These are phyloP conservation scores for Chaetomium cochliodes DNA, from an alignment of 495 filamentous ascomycete genomes.

Conservation along the genomic window DNA sequence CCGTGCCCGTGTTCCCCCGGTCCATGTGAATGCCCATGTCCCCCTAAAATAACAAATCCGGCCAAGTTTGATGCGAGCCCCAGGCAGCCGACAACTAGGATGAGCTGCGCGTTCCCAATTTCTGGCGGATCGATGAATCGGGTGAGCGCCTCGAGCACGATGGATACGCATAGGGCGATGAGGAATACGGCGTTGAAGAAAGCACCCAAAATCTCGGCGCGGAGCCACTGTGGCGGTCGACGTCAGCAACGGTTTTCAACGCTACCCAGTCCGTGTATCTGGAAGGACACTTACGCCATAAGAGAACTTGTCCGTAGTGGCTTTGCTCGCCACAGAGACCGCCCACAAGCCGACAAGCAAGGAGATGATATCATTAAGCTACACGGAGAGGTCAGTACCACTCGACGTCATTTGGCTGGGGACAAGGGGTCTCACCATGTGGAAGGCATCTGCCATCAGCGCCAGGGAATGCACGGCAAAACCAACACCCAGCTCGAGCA, in stretches of 20 bases:
- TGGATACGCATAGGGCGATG: conserved; percentile 90
- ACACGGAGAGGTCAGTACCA: background rate
- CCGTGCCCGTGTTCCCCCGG: conserved; percentile 51
- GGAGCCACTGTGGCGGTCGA: conserved; percentile 66
- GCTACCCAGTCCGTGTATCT: background rate
- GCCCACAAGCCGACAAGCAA: conserved; percentile 92
- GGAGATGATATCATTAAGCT: conserved; percentile 96
- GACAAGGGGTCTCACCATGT: conserved; percentile 66
- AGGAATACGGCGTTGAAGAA: conserved; percentile 96
- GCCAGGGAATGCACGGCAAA: conserved; percentile 87
- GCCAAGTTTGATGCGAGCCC: conserved; percentile 87
- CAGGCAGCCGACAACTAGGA: conserved; percentile 80
- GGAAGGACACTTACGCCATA: conserved; percentile 71
- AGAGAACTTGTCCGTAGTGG: conserved; percentile 82
- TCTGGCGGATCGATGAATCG: conserved; percentile 84
- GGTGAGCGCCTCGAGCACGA: conserved; percentile 90
- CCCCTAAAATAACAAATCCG: conserved; percentile 87
- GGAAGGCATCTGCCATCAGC: conserved; percentile 93
- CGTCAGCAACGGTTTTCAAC: conserved; percentile 4
- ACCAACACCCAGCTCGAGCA: conserved; percentile 82
- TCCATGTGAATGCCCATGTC: conserved; percentile 85
- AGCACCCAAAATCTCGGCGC: conserved; percentile 95
- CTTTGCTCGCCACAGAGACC: conserved; percentile 78
- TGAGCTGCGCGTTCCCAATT: conserved; percentile 77
- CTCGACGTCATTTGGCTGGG: background rate